Percentiles rank a stretch among this genome's conserved stretches.
These are phyloP conservation scores for Malassezia sp. DNA, from an alignment of 1,284 basidiomycete genomes.

Conservation along the genomic window DNA sequence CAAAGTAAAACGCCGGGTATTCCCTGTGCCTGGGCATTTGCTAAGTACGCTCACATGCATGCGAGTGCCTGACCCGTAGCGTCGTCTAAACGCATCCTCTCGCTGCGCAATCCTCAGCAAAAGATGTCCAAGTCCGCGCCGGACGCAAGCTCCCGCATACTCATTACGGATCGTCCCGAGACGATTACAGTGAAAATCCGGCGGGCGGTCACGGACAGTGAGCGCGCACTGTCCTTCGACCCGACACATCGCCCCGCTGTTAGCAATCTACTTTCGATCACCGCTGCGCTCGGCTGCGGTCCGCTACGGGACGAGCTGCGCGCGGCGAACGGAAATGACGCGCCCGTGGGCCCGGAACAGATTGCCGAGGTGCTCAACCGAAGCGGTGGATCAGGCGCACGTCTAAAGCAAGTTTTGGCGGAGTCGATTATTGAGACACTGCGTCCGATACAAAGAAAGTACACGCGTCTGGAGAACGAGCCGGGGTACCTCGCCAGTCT, in stretches of 20 bases:
- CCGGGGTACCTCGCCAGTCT: slow-evolving; percentile 57
- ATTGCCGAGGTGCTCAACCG: slow-evolving; percentile 50
- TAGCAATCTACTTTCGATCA: slow-evolving; percentile 67
- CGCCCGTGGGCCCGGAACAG: slow-evolving; percentile 49
- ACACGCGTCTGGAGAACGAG: slow-evolving; percentile 58
- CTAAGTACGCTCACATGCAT: slow-evolving; percentile 55
- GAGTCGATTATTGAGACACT: slow-evolving; percentile 64
- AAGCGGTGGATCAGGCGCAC: slow-evolving; percentile 55
- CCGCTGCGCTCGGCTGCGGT: slow-evolving; percentile 55
- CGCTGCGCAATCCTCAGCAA: slow-evolving; percentile 67
- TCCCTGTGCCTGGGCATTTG: slow-evolving; percentile 61
- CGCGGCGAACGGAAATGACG: neutral
- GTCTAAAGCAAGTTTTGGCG: slow-evolving; percentile 62
- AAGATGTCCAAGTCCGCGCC: slow-evolving; percentile 95
- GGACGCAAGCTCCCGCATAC: slow-evolving; percentile 66
- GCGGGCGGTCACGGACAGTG: slow-evolving; percentile 73
- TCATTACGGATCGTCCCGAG: slow-evolving; percentile 63
- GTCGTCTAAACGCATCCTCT: slow-evolving; percentile 58
- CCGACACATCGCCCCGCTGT: slow-evolving; percentile 65
- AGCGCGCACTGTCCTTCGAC: slow-evolving; percentile 59
- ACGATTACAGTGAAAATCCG: slow-evolving; percentile 64
- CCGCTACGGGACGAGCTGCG: slow-evolving; percentile 4
- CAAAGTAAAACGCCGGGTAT: slow-evolving; percentile 47
- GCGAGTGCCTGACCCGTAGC: slow-evolving; percentile 52
- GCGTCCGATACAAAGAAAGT: slow-evolving; percentile 60